Evolutionary conservation across 2,329 filamentous ascomycete species (phyloP).

Genomic region (Thermochaetoides dissita): DNA sequence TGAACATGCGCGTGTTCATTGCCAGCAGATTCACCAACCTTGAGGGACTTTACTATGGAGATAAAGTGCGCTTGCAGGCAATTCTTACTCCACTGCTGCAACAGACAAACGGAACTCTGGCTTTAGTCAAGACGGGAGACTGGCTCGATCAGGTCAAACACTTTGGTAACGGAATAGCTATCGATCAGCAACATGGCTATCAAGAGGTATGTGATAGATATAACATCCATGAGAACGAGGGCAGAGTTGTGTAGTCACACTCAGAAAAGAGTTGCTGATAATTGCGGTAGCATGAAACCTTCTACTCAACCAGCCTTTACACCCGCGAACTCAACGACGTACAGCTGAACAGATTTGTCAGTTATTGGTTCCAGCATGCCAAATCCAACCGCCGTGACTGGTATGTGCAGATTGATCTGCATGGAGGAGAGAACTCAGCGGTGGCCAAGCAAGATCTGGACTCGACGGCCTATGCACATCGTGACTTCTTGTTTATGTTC

Average conservation of each 20-base stretch:
- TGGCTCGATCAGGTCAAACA: constrained; percentile 21
- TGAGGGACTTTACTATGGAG: constrained; percentile 26
- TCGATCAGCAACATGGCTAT: constrained; percentile 20
- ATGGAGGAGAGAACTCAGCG: constrained; percentile 27
- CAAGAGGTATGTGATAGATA: constrained; percentile 9
- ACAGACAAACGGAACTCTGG: constrained; percentile 21
- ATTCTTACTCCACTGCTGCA: constrained; percentile 22
- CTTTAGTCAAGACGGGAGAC: constrained; percentile 18
- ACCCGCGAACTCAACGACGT: constrained; percentile 23
- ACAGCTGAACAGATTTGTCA: constrained; percentile 24
- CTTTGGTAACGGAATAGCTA: constrained; percentile 19
- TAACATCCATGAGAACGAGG: background rate
- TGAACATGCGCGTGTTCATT: constrained; percentile 29
- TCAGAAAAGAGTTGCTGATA: background rate
- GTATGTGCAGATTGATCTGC: constrained; percentile 29
- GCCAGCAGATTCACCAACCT: constrained; percentile 22
- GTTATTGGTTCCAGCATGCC: constrained; percentile 26
- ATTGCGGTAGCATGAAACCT: constrained; percentile 25
- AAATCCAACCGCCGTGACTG: constrained; percentile 24
- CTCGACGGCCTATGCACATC: constrained; percentile 27
- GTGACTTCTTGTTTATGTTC: constrained; percentile 34
- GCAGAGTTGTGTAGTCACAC: no score
- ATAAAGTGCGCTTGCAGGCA: constrained; percentile 20
- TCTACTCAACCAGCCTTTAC: constrained; percentile 28
- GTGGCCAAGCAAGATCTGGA: constrained; percentile 18